Conservation (phyloP, 208 protist genomes). For the Trichomonas gallinae region DNA sequence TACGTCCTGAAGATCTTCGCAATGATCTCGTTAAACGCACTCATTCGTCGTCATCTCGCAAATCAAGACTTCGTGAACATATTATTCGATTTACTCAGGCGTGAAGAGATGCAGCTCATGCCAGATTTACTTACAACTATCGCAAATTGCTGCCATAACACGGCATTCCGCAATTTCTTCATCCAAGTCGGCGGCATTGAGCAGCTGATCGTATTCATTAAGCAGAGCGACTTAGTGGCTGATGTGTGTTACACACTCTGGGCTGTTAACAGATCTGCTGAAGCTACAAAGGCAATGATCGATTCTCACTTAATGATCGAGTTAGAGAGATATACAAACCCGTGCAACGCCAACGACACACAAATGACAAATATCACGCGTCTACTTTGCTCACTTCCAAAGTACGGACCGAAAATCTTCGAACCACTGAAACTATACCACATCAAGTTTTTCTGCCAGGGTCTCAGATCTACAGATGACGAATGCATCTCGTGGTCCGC, state of each 20-base stretch:
- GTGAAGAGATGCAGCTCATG: background rate
- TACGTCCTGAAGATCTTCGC: background rate
- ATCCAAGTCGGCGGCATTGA: background rate
- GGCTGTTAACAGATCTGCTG: background rate
- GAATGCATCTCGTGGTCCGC: background rate
- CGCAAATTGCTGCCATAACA: background rate
- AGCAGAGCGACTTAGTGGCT: background rate
- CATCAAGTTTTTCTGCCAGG: background rate
- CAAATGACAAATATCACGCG: background rate
- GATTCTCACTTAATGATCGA: background rate
- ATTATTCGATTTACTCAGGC: background rate
- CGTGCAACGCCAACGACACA: background rate
- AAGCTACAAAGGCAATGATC: background rate
- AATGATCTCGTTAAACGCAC: background rate
- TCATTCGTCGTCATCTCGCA: background rate
- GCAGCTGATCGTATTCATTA: background rate
- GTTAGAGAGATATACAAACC: background rate
- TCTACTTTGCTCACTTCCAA: background rate
- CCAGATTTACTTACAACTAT: background rate
- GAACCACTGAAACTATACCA: background rate
- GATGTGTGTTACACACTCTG: background rate
- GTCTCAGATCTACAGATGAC: background rate
- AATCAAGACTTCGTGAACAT: background rate
- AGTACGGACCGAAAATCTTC: background rate
- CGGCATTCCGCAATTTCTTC: background rate